These are phyloP conservation scores for Solanum chaucha DNA, from an alignment of 257 asterid species.

Conservation along the genomic window DNA sequence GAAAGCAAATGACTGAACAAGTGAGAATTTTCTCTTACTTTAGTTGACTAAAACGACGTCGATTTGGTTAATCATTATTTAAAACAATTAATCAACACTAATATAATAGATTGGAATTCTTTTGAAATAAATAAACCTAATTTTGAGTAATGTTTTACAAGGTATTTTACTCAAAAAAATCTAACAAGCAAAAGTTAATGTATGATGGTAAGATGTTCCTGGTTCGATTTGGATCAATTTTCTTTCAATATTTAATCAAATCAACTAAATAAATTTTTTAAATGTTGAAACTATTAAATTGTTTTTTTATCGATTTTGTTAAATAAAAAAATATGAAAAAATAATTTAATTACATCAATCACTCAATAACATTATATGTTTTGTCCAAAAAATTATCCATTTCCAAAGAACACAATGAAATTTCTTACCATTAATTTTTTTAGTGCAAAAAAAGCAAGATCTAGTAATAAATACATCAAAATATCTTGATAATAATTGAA, in stretches of 20 bases:
- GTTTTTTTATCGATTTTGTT: not conserved
- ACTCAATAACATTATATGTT: not conserved
- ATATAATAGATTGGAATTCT: not conserved
- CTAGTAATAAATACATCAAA: not conserved
- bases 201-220: not conserved
- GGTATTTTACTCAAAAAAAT: not conserved
- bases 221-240: not conserved
- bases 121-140: not conserved
- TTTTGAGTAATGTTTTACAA: not conserved
- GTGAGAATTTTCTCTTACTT: not conserved
- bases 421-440: not conserved
- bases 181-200: not conserved
- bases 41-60: not conserved
- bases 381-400: not conserved
- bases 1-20: not conserved
- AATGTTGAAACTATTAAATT: not conserved
- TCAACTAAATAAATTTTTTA: not conserved
- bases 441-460: not conserved
- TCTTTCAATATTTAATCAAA: not conserved
- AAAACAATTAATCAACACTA: not conserved
- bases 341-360: not conserved
- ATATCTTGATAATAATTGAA: not conserved
- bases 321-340: not conserved
- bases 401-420: not conserved
- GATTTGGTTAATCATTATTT: not conserved